Evolutionary conservation across 1,284 basidiomycete species (phyloP), one percentile per base, ranked within the genome.

Genomic region (Microbotryomycetes sp.): DNA sequence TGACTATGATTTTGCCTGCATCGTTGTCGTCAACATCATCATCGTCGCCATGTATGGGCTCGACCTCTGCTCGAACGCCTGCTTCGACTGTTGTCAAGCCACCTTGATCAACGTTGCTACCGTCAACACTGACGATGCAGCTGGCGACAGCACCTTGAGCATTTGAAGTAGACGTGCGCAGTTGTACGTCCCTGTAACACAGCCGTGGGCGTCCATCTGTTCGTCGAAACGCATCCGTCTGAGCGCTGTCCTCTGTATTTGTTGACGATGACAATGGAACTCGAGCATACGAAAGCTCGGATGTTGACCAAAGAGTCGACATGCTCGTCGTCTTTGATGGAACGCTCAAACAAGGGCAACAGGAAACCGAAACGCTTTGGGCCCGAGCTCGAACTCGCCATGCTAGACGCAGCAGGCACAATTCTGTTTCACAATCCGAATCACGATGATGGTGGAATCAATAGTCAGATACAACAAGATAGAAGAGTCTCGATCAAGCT

Each of bases 21-120:
- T 25, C 52, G 50, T 52, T 30, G 60, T 7, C 60, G n/a, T n/a
- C 59, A 12, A 56, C 58, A 3, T 58, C 48, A 19, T 66, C 59
- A 0, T 42, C 62, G 22, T n/a, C 19, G 1, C 31, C n/a, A 0
- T 32, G 50, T 22, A 64, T 56, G 14, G 26, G 22, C 47, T 69
- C 67, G 22, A 69, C 59, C 49, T 69, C 67, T 4, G 59, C 67
- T 46, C 63, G 46, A 6, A 69, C 64, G 6, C 65, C 67, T 0
- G 67, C 67, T 56, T 56, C 62, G 15, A 69, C 36, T 55, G 66
- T 60, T 5, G 62, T 69, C 7, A 31, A 32, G 4, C 22, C 42
- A 1, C 60, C 64, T 3, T 60, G 60, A 1, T 47, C 60, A 1
- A 64, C 67, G 4, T 50, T 58, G 1, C 52, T 30, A 23, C 64